Evolutionary conservation across 192 early-diverging fungal genomes (phyloP).

Genomic region (Backusella psychrophila): DNA sequence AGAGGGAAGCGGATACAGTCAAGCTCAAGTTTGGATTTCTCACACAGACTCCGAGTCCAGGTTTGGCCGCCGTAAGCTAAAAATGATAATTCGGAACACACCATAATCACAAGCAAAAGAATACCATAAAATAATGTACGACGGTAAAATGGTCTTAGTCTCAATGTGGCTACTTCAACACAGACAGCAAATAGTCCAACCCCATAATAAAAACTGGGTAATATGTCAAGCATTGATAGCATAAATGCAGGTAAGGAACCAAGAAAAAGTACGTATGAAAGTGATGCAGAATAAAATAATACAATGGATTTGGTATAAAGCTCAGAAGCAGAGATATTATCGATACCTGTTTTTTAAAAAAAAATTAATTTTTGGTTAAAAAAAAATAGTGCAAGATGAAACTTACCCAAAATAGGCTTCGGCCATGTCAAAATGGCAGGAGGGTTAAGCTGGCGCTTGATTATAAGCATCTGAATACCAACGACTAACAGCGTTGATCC

Average conservation of each 20-base stretch:
- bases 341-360: background rate
- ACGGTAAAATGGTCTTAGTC: background rate
- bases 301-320: slow-evolving; percentile 4
- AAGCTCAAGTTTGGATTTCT: background rate
- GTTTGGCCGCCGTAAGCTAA: slow-evolving; percentile 7
- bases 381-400: background rate
- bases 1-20: slow-evolving; percentile 20
- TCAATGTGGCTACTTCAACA: background rate
- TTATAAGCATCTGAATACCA: background rate
- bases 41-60: background rate
- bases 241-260: background rate
- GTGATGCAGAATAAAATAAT: slow-evolving; percentile 6
- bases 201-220: background rate
- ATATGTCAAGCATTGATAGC: background rate
- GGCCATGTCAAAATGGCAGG: background rate
- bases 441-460: background rate
- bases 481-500: background rate
- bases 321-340: background rate
- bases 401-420: background rate
- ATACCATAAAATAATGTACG: background rate
- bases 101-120: background rate
- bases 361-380: background rate
- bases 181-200: background rate
- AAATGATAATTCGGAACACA: background rate
- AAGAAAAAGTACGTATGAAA: background rate